Evolutionary conservation across 2,329 filamentous ascomycete species (phyloP), one percentile per base, ranked within the genome.

Genomic region (Fusarium fujikuroi): DNA sequence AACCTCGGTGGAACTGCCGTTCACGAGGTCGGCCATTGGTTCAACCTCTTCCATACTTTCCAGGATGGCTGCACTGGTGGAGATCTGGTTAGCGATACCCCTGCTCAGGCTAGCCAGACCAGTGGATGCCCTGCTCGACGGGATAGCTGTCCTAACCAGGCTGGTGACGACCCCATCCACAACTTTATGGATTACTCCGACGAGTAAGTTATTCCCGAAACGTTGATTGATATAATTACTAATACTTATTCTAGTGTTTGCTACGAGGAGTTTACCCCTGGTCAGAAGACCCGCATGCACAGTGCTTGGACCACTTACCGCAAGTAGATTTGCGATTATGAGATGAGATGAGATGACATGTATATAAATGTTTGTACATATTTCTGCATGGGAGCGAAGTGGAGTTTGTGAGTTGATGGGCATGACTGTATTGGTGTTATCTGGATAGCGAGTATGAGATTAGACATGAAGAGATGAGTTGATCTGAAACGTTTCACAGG

Each of bases 31-130:
- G 83, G 83, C 10, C 83, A 85, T 73, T 85, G 83, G 83, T 79
- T 85, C 63, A 83, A 83, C 57, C 78, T 85, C 18, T 79, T 78
- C 64, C 84, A 85, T 68, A 84, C 83, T 19, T 85, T 85, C 72
- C 77, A 83, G 57, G 83, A 79, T 42, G 73, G 73, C 46, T 81
- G 80, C 70, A 75, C 39, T 11, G 75, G 80, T 19, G 83, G 84
- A 34, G 84, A 86, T 74, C 76, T 76, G 28, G 78, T 86, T 21
- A 69, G 78, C 54, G 84, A 85, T 61, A 86, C 84, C 25, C 82
- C 84, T 34, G 79, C 82, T 23, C 79, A 84, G 71, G 71, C 72
- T 76, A 76, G 69, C 28, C 36, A 69, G 28, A 78, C 80, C 7
- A 65, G 60, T 16, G 83, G 83, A 30, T 85, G 83, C 75, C 82